Conservation (phyloP, 495 filamentous ascomycete species). For the Penicillium odoratum region DNA sequence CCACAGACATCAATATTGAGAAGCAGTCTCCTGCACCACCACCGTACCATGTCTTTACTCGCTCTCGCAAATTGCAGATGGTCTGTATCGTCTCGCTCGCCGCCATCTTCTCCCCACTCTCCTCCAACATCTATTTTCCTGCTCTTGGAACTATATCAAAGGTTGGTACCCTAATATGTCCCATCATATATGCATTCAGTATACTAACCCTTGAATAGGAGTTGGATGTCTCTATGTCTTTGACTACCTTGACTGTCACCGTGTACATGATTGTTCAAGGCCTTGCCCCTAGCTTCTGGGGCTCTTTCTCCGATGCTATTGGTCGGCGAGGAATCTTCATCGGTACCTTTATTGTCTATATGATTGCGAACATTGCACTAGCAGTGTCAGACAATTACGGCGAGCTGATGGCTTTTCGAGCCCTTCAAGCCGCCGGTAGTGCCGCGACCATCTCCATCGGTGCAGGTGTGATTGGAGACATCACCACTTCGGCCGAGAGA, state of each 20-base stretch:
- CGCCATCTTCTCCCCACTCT: constrained; percentile 61
- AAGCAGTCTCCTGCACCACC: constrained; percentile 15
- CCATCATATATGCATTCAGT: no score
- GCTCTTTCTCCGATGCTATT: constrained; percentile 41
- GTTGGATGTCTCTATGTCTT: constrained; percentile 32
- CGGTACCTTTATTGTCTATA: constrained; percentile 41
- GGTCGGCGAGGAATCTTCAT: constrained; percentile 45
- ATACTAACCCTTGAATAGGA: constrained; percentile 16
- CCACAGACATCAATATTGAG: constrained; percentile 26
- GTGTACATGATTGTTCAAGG: constrained; percentile 51
- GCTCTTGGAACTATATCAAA: constrained; percentile 49
- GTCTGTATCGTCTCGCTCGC: constrained; percentile 61
- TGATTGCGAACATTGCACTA: constrained; percentile 59
- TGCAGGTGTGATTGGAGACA: constrained; percentile 43
- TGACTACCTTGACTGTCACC: constrained; percentile 40
- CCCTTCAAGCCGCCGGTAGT: constrained; percentile 63
- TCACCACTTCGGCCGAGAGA: constrained; percentile 38
- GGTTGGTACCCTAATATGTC: constrained; percentile 15
- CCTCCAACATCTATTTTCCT: constrained; percentile 80
- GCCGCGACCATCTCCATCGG: constrained; percentile 51
- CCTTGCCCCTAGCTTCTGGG: constrained; percentile 45
- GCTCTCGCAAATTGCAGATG: constrained; percentile 56
- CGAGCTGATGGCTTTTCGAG: constrained; percentile 62
- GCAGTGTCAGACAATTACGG: constrained; percentile 62
- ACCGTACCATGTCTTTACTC: constrained; percentile 59